Percentiles rank a stretch among this genome's conserved stretches.
Conservation (phyloP, 2,329 filamentous ascomycete genomes). For the Colletotrichum filicis region DNA sequence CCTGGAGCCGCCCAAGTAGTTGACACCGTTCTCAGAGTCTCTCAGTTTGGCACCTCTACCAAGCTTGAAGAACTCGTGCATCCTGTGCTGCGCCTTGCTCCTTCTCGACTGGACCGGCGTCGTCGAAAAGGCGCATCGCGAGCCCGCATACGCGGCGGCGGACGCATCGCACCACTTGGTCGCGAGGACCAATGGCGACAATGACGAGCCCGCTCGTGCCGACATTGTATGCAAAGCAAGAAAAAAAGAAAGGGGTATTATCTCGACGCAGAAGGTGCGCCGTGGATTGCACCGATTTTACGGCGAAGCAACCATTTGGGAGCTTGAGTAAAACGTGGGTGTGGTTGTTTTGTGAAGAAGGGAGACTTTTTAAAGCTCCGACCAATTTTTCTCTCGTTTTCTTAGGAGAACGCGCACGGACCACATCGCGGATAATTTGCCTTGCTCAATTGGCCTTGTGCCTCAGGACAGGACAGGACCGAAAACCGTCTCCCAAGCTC, state of each 20-base stretch:
- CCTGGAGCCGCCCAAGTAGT: slow-evolving; percentile 50
- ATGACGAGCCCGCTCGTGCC: slow-evolving; percentile 23
- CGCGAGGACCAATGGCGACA: slow-evolving; percentile 24
- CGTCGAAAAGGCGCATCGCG: slow-evolving; percentile 49
- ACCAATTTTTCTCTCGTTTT: slow-evolving; percentile 21
- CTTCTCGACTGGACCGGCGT: slow-evolving; percentile 51
- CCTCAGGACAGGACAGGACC: not conserved
- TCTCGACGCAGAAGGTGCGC: slow-evolving; percentile 20
- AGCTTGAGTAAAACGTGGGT: not conserved
- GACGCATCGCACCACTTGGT: slow-evolving; percentile 25
- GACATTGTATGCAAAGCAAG: slow-evolving; percentile 11
- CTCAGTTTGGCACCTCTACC: not conserved
- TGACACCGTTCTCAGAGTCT: slow-evolving; percentile 6
- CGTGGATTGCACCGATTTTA: slow-evolving; percentile 5
- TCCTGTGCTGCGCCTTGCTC: slow-evolving; percentile 48
- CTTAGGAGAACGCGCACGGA: slow-evolving; percentile 17
- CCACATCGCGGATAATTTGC: not conserved
- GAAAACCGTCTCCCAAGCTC: not conserved
- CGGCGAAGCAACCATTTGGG: slow-evolving; percentile 23
- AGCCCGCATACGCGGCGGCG: not conserved
- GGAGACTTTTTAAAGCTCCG: not conserved
- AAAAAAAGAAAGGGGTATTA: not conserved
- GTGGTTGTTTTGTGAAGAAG: not conserved
- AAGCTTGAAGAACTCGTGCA: slow-evolving; percentile 49
- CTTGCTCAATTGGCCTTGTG: slow-evolving; percentile 3